These are phyloP conservation scores for Amanita inopinata DNA, from an alignment of 768 basidiomycete species.

Conservation along the genomic window DNA sequence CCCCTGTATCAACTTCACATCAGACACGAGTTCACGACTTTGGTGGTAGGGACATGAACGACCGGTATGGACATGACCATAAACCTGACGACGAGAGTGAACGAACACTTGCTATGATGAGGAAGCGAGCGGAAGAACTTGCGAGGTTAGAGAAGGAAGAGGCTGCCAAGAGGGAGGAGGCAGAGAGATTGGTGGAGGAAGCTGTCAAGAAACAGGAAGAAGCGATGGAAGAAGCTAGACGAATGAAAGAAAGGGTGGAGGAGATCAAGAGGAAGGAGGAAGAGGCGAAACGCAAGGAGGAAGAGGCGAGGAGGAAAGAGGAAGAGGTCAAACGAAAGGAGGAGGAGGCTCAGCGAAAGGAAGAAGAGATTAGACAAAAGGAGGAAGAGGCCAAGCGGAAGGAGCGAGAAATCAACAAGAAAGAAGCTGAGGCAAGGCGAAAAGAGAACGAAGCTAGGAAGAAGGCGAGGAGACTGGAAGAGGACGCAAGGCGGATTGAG, in stretches of 20 bases:
- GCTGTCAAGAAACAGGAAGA: conserved; percentile 2
- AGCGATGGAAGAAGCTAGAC: conserved; percentile 10
- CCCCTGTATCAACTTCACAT: neutral
- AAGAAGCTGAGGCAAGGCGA: conserved; percentile 13
- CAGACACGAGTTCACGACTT: conserved; percentile 5
- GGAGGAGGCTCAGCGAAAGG: conserved; percentile 12
- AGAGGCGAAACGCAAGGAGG: conserved; percentile 17
- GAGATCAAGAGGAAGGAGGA: conserved; percentile 14
- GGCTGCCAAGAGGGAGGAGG: conserved; percentile 9
- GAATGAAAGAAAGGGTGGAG: conserved; percentile 17
- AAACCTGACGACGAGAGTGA: conserved; percentile 10
- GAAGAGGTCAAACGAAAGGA: conserved; percentile 15
- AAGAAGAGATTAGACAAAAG: conserved; percentile 17
- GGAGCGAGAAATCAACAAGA: conserved; percentile 12
- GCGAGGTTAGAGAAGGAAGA: conserved; percentile 13
- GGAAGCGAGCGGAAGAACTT: conserved; percentile 17
- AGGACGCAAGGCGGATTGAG: conserved; percentile 16
- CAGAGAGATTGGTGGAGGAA: conserved; percentile 4
- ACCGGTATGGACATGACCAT: conserved; percentile 10
- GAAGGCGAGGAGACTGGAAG: conserved; percentile 18
- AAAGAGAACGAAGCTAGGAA: conserved; percentile 18
- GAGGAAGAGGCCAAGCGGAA: conserved; percentile 18
- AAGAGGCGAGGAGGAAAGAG: conserved; percentile 16
- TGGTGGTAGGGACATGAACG: conserved; percentile 8
- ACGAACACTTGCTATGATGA: conserved; percentile 11